phyloP scores from a whole-genome alignment of 805 yeast genomes.

The Isabelozyma pseudorhagii region DNA sequence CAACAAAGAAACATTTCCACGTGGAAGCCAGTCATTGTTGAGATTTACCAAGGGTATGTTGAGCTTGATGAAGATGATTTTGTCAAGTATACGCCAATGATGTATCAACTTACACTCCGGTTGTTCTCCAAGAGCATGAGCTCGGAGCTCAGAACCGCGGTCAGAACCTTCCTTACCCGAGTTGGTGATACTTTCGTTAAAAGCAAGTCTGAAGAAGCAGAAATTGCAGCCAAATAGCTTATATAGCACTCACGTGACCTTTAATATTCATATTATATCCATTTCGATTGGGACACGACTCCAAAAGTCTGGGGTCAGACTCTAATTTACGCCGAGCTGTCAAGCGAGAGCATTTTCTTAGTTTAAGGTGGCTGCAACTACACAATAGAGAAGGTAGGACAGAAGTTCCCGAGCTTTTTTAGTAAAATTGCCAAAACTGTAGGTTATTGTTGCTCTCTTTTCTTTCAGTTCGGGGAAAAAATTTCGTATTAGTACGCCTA shows the following conservation, averaged over 20 bases:
- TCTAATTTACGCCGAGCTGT: background rate
- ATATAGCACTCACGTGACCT: no score
- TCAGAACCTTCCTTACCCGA: constrained; percentile 55
- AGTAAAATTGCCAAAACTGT: no score
- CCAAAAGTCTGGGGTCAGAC: background rate
- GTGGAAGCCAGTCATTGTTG: constrained; percentile 92
- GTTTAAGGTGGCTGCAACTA: background rate
- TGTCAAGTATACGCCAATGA: constrained; percentile 49
- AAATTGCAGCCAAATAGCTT: no score
- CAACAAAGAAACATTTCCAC: constrained; percentile 76
- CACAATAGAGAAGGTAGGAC: background rate
- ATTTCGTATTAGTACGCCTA: background rate
- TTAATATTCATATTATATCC: no score
- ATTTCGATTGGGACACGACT: background rate
- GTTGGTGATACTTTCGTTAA: constrained; percentile 42
- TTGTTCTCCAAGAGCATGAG: constrained; percentile 61
- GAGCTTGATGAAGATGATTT: constrained; percentile 77
- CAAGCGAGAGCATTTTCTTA: no score
- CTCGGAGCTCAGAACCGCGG: constrained; percentile 57
- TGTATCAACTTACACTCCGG: constrained; percentile 57
- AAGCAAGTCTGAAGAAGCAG: no score
- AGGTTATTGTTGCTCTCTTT: no score
- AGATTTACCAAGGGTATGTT: constrained; percentile 76
- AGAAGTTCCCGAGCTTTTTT: background rate
- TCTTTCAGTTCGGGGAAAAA: no score